phyloP scores from a whole-genome alignment of 2,329 filamentous ascomycete species.

The Juglanconis juglandina region DNA sequence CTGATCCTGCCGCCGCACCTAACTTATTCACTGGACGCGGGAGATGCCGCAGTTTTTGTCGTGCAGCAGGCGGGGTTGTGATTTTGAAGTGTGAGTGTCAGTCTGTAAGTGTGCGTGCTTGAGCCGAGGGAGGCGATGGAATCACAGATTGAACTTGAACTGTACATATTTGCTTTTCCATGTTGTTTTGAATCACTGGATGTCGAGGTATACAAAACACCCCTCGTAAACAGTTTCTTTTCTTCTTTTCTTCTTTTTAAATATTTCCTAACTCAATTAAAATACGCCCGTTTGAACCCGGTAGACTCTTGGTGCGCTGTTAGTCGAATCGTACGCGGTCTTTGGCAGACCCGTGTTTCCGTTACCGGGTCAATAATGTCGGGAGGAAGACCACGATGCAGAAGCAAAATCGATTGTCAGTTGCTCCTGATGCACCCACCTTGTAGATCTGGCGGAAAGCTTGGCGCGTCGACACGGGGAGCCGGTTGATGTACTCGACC shows the following conservation, averaged over 20 bases:
- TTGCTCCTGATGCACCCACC: slow-evolving; percentile 20
- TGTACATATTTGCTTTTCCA: no score
- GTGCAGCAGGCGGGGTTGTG: slow-evolving; percentile 1
- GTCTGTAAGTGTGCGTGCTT: no score
- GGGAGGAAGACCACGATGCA: slow-evolving; percentile 22
- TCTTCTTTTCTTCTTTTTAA: no score
- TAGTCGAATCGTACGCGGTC: background rate
- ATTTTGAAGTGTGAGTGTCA: background rate
- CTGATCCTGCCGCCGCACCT: slow-evolving; percentile 25
- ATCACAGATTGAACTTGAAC: no score
- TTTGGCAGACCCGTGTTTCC: slow-evolving; percentile 18
- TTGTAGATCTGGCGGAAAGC: slow-evolving; percentile 21
- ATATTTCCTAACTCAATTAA: no score
- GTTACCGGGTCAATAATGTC: slow-evolving; percentile 21
- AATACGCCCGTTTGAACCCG: no score
- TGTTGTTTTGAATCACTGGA: no score
- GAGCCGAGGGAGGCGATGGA: no score
- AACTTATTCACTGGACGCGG: slow-evolving; percentile 21
- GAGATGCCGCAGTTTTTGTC: slow-evolving; percentile 23
- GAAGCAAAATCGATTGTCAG: slow-evolving; percentile 26
- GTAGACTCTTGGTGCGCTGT: no score
- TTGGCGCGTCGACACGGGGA: slow-evolving; percentile 20
- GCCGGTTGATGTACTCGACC: slow-evolving; percentile 19
- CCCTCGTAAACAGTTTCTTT: no score
- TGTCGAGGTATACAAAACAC: no score